Evolutionary conservation across 2,329 filamentous ascomycete genomes (phyloP).

Genomic region (Cyphellophora europaea): DNA sequence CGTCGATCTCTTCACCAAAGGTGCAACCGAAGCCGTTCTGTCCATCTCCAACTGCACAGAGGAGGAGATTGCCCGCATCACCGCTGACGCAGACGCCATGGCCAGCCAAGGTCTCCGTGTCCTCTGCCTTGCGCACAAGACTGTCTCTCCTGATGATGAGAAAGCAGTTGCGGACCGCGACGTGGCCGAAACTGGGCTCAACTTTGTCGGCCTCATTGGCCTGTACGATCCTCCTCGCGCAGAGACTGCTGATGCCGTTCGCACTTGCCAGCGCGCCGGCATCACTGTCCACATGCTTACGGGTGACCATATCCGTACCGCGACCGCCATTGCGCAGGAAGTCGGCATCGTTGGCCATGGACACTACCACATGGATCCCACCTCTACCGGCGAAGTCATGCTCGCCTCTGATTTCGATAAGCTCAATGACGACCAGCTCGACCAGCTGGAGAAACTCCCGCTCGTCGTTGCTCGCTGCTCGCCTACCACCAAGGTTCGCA

Average conservation of each 20-base stretch:
- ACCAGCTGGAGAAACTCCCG: slow-evolving; percentile 46
- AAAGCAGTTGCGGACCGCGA: slow-evolving; percentile 43
- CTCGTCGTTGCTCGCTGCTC: slow-evolving; percentile 23
- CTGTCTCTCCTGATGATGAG: slow-evolving; percentile 28
- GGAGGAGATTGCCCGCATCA: slow-evolving; percentile 42
- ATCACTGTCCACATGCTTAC: slow-evolving; percentile 79
- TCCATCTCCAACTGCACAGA: slow-evolving; percentile 45
- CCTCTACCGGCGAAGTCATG: slow-evolving; percentile 59
- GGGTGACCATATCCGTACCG: slow-evolving; percentile 71
- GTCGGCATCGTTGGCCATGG: slow-evolving; percentile 56
- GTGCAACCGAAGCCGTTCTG: slow-evolving; percentile 56
- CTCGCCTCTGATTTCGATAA: slow-evolving; percentile 72
- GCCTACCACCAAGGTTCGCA: slow-evolving; percentile 10
- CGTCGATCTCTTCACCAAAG: slow-evolving; percentile 24
- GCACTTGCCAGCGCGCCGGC: slow-evolving; percentile 61
- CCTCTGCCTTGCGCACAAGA: slow-evolving; percentile 29
- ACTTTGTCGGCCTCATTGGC: slow-evolving; percentile 71
- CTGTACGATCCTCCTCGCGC: slow-evolving; percentile 79
- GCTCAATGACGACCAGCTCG: slow-evolving; percentile 65
- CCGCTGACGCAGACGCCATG: slow-evolving; percentile 53
- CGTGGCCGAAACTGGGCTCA: slow-evolving; percentile 54
- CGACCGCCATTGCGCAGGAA: slow-evolving; percentile 66
- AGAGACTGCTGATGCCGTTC: slow-evolving; percentile 66
- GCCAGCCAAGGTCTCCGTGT: slow-evolving; percentile 55
- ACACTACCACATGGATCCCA: slow-evolving; percentile 26